Base-by-base conservation (phyloP, 164 flowering plant species). In the Brasenia schreberi region DNA sequence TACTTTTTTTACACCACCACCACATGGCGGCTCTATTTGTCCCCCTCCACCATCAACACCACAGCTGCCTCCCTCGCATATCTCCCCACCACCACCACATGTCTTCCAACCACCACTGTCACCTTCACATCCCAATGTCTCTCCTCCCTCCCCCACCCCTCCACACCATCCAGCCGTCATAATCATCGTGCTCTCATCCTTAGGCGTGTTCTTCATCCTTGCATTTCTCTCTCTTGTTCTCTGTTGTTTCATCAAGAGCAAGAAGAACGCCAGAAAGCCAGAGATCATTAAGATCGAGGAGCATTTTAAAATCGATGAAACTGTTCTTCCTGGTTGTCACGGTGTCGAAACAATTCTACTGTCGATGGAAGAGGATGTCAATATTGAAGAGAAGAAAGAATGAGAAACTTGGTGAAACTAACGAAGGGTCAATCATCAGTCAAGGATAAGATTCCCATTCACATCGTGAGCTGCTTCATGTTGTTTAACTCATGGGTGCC, bases 121-220 rank as follows among this genome's bases (percentile, higher is more conserved):
- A 6, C 82, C 82, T 7, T 75, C 67, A 42, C 73, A 67, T 70
- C 4, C 69, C 16, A 12, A 18, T 60, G 78, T 75, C 43, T 72
- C 80, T n/a, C 74, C 81, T 4, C 77, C 79, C 18, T 70, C 83
- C 49, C 77, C 84, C 44, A 69, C 86, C 7, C 72, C 81, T 2
- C 72, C 72, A 7, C 71, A 79, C 59, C 70, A 80, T 67, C 66
- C 81, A 18, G 70, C 80, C 0, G 73, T 85, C 19, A 77, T 85
- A 66, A 45, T 85, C 6, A 53, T 84, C 0, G 82, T 85, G 56
- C 80, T 87, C 23, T 77, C 81, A 60, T 82, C 87, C 5, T 67
- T 85, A n/a, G 95, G 89, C 18, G 84, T 85, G 19, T 75, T 88
- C 23, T 81, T 85, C 79, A 80, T 86, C 70, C 80, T 86, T 5